Evolutionary conservation across 2,329 filamentous ascomycete genomes (phyloP).

Genomic region (Penicillium sp.): DNA sequence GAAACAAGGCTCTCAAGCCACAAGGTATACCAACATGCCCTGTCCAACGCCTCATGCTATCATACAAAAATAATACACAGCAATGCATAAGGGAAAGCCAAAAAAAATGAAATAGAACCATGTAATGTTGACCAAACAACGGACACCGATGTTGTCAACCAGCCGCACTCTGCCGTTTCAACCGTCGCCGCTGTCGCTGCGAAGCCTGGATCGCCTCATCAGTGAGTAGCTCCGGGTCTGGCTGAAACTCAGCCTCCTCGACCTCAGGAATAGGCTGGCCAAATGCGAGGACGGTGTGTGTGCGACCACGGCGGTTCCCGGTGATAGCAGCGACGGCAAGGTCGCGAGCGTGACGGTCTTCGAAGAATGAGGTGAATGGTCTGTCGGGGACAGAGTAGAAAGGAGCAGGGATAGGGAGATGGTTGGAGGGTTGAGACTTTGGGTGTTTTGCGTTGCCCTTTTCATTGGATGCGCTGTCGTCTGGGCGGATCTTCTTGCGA

Average conservation of each 20-base stretch:
- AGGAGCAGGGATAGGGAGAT: conserved; percentile 2
- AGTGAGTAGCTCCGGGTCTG: conserved; percentile 42
- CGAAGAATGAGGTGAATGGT: conserved; percentile 82
- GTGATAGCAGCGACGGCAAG: conserved; percentile 58
- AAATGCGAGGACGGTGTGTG: conserved; percentile 62
- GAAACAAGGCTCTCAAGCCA: not conserved
- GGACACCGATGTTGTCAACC: not conserved
- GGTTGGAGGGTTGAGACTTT: conserved; percentile 13
- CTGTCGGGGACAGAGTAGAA: conserved; percentile 36
- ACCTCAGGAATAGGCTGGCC: conserved; percentile 74
- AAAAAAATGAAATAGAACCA: too few relatives aligned
- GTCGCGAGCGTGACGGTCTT: conserved; percentile 72
- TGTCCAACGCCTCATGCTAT: conserved; percentile 18
- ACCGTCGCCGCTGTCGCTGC: conserved; percentile 35
- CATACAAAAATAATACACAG: conserved; percentile 11
- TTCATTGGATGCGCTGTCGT: conserved; percentile 1
- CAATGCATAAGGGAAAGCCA: not conserved
- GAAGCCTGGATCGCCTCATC: conserved; percentile 40
- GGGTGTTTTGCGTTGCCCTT: conserved; percentile 28
- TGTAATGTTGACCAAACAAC: not conserved
- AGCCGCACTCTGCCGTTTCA: conserved; percentile 28
- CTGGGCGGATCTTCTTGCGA: conserved; percentile 9
- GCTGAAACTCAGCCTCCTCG: conserved; percentile 63
- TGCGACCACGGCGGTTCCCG: conserved; percentile 59
- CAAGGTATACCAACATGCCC: conserved; percentile 2